Conservation (phyloP, 2,329 filamentous ascomycete species). For the Apiospora phragmitis region DNA sequence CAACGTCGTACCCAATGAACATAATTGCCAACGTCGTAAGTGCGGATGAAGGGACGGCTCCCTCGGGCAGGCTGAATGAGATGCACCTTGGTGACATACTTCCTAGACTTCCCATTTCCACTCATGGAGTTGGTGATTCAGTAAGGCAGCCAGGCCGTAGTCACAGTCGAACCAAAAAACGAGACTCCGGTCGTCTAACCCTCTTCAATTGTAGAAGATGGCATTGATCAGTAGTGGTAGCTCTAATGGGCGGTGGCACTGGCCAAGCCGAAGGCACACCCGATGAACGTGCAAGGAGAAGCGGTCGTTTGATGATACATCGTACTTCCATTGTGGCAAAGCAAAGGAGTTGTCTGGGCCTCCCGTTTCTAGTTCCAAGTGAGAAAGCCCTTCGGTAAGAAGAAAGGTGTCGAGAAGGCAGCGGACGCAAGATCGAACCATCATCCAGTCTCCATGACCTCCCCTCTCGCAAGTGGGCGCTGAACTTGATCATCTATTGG, state of each 20-base stretch:
- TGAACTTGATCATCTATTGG: background rate
- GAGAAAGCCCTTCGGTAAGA: background rate
- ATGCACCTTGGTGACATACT: background rate
- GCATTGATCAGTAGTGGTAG: background rate
- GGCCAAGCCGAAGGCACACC: background rate
- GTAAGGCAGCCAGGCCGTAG: background rate
- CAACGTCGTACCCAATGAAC: background rate
- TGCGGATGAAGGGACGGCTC: background rate
- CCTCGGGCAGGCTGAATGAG: background rate
- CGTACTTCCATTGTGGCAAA: background rate
- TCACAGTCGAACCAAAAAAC: background rate
- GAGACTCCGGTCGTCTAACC: background rate
- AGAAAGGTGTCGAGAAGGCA: background rate
- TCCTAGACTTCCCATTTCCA: background rate
- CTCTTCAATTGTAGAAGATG: background rate
- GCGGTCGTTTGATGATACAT: background rate
- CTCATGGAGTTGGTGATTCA: background rate
- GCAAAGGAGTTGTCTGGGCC: background rate
- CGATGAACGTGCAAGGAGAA: background rate
- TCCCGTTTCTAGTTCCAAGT: background rate
- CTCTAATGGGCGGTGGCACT: background rate
- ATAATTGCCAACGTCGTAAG: no score
- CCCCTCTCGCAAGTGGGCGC: background rate
- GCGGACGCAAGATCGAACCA: background rate
- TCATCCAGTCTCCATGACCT: background rate